phyloP scores from a whole-genome alignment of 2,329 filamentous ascomycete species.

The Fusarium lyarnte region DNA sequence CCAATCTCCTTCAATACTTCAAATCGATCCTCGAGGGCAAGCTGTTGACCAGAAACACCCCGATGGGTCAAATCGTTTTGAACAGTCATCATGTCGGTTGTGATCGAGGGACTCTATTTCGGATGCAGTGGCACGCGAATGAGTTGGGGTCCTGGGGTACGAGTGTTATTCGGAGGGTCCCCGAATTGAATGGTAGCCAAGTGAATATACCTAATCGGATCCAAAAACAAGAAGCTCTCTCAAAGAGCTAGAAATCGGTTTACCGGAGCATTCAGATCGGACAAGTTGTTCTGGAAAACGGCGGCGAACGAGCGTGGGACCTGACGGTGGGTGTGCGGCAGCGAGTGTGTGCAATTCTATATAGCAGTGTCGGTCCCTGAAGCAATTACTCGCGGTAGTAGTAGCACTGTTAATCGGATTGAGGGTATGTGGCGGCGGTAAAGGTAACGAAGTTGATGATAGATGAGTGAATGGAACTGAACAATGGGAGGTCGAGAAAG shows the following conservation, averaged over 20 bases:
- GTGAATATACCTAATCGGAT: conserved; percentile 41
- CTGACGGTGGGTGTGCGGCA: conserved; percentile 13
- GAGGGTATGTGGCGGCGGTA: conserved; percentile 7
- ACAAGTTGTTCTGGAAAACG: conserved; percentile 17
- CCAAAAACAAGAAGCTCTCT: conserved; percentile 46
- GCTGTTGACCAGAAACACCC: conserved; percentile 66
- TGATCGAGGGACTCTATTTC: conserved; percentile 32
- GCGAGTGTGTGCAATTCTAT: conserved; percentile 25
- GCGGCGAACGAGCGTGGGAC: conserved; percentile 20
- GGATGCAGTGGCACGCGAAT: conserved; percentile 26
- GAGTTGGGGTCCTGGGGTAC: conserved; percentile 32
- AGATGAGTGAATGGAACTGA: conserved; percentile 13
- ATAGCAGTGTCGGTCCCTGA: conserved; percentile 5
- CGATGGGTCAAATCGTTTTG: conserved; percentile 77
- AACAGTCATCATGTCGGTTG: conserved; percentile 73
- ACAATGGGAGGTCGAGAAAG: conserved; percentile 26
- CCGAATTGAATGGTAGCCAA: conserved; percentile 28
- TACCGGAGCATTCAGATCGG: conserved; percentile 51
- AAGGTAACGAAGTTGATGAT: conserved; percentile 5
- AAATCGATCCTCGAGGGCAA: conserved; percentile 90
- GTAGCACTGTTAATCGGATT: conserved; percentile 6
- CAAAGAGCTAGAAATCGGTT: conserved; percentile 48
- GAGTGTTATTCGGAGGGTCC: conserved; percentile 31
- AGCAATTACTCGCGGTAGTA: conserved; percentile 2
- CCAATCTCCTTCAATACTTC: conserved; percentile 98